Base-by-base conservation (phyloP, 1,284 basidiomycete species). In the Apiotrichum veenhuisii region DNA sequence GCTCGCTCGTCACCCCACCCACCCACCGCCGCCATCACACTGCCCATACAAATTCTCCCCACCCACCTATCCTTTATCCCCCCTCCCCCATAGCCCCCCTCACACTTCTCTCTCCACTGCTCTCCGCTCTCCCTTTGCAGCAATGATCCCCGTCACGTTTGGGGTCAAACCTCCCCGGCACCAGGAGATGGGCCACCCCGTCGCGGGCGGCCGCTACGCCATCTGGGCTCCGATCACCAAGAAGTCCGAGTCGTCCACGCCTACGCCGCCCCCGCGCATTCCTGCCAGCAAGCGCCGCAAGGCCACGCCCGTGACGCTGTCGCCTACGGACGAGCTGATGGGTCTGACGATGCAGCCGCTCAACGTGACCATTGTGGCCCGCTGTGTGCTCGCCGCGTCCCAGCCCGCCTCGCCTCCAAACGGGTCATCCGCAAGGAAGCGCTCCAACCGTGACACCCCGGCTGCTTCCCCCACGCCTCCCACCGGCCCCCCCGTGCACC, bases 281-380 rank as follows among this genome's bases (percentile, higher is more conserved):
- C 23, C 59, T 2, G 45, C 53, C 59, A 57, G 59, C 54, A 46
- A 56, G 53, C 37, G 52, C 36, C 54, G 59, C 51, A 58, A 55
- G 56, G 25, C 52, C 10, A 20, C 51, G 30, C 36, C 53, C 46
- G 17, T 44, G 26, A 14, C 43, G 18, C 47, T 62, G 18, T 23
- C n/a, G 23, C 48, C 60, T 2, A 42, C 51, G 9, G 20, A 45
- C 11, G 57, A 58, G 42, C 54, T 51, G 43, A 58, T 62, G 23
- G 34, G 44, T 22, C 53, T 54, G 25, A 59, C 62, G 2, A 58
- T 69, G 55, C 64, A 62, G 17, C 68, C 69, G 5, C 57, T 67
- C 34, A 56, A 69, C 26, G 53, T 54, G 26, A 64, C 69, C 23
- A 69, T 71, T 53, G 62, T 71, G 43, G 48, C 55, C 33, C 59